Conservation (phyloP, 805 yeast species). For the Blastobotrys peoriensis region DNA sequence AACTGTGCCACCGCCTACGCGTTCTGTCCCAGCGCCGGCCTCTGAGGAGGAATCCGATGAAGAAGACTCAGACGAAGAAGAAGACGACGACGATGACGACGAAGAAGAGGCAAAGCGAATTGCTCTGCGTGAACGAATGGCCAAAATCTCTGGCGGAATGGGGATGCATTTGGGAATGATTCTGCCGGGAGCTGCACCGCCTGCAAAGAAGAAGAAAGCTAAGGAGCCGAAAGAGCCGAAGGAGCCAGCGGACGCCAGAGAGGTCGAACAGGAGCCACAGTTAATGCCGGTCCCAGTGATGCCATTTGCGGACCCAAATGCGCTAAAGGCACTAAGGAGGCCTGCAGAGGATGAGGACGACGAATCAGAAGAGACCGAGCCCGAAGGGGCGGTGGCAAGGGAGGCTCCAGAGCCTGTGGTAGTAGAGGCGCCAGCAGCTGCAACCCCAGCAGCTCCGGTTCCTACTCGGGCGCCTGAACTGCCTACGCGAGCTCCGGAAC, state of each 20-base stretch:
- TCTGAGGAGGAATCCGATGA: constrained; percentile 19
- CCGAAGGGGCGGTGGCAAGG: too few species aligned
- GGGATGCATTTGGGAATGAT: constrained; percentile 28
- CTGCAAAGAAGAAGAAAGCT: constrained; percentile 23
- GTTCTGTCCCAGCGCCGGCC: neutral
- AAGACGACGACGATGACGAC: constrained; percentile 33
- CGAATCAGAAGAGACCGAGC: too few species aligned
- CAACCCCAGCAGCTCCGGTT: constrained; percentile 4
- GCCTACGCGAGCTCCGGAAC: neutral
- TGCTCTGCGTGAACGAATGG: constrained; percentile 87
- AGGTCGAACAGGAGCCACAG: constrained; percentile 22
- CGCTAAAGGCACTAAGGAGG: constrained; percentile 22
- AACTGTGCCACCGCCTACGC: neutral
- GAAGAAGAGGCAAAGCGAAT: constrained; percentile 57
- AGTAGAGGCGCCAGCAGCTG: neutral
- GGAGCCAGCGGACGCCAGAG: constrained; percentile 17
- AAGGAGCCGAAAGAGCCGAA: constrained; percentile 23
- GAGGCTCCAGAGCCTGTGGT: constrained; percentile 1
- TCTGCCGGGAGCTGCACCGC: constrained; percentile 27
- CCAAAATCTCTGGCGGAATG: constrained; percentile 85
- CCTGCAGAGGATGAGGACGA: constrained; percentile 15
- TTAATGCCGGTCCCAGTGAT: constrained; percentile 43
- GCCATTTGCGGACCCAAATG: constrained; percentile 43
- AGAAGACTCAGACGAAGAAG: constrained; percentile 28
- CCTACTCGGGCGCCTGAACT: constrained; percentile 1